These are phyloP conservation scores for Naganishia friedmannii DNA, from an alignment of 768 basidiomycete genomes.

Conservation along the genomic window DNA sequence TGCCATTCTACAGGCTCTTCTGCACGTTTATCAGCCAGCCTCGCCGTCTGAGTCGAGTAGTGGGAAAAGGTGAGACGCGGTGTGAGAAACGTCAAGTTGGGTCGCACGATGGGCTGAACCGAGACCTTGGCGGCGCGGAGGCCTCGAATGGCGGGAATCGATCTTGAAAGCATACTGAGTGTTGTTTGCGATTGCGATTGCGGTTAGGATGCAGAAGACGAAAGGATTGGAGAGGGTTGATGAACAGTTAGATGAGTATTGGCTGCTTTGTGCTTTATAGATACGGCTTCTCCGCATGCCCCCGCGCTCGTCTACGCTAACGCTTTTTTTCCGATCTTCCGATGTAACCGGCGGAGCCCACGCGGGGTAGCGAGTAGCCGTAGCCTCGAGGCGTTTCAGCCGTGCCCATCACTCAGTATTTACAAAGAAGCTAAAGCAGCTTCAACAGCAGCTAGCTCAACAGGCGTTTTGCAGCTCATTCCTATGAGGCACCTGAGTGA, in stretches of 20 bases:
- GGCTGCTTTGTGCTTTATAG: not conserved
- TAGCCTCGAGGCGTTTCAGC: not conserved
- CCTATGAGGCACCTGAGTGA: too few species aligned
- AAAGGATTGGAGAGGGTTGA: not conserved
- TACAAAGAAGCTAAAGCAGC: too few species aligned
- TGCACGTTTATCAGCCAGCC: conserved; percentile 2
- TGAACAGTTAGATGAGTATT: too few species aligned
- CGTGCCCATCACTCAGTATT: too few species aligned
- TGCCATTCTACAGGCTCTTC: conserved; percentile 59
- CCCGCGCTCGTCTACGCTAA: too few species aligned
- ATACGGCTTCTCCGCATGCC: not conserved
- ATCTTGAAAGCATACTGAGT: conserved; percentile 6
- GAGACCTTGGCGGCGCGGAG: conserved; percentile 10
- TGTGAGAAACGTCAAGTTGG: conserved; percentile 4
- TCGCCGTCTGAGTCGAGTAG: not conserved
- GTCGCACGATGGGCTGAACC: conserved; percentile 3
- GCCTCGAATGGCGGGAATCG: conserved; percentile 6
- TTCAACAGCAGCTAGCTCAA: too few species aligned
- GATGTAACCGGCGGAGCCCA: not conserved
- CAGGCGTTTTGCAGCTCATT: too few species aligned
- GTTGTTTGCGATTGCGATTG: not conserved
- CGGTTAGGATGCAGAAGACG: not conserved
- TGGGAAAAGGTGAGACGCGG: not conserved
- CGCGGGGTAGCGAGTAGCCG: not conserved
- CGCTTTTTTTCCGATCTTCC: not conserved